Base-by-base conservation (phyloP, 805 yeast species). In the Torulaspora franciscae region DNA sequence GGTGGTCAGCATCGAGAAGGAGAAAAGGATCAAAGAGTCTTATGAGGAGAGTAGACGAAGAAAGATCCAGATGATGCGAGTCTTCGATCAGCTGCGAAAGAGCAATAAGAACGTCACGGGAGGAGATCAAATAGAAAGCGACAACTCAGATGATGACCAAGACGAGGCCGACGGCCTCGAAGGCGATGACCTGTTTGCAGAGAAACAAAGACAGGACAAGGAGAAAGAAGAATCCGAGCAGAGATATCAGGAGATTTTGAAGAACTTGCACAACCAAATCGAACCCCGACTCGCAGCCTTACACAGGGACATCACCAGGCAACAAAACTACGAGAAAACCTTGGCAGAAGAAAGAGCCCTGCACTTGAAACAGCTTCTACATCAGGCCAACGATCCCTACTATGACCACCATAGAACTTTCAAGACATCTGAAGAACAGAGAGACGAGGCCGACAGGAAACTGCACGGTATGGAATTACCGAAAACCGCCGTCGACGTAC, bases 1-100 rank as follows among this genome's bases (percentile, higher is more conserved):
- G 36, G 81, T 80, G 24, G 59, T 79, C 45, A 71, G 70, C 24
- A 62, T 76, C 22, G 85, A 81, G 48, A 69, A 71, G 43, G 72
- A 72, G 32, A 74, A 75, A 37, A 68, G 79, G 26, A 71, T 70
- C 37, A 67, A 70, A 47, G 77, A 77, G 32, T 43, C 43, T 6
- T 46, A 52, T 41, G 62, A 59, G 34, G 67, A 63, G 40, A 54
- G 48, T 39, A 57, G 42, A 37, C 57, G 59, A 11, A 51, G 55
- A 37, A 53, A 49, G 39, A 51, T 46, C 22, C 59, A 59, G 25
- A 49, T 63, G 57, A 50, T 49, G 52, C 53, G 48, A 32, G 48
- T 58, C 8, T 60, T 63, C 28, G 65, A 61, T 10, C 55, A 54
- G 34, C 59, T 62, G 6, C 54, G 52, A 26, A 52, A 49, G 35